Conservation (phyloP, 2,329 filamentous ascomycete species). For the Biscogniauxia marginata region DNA sequence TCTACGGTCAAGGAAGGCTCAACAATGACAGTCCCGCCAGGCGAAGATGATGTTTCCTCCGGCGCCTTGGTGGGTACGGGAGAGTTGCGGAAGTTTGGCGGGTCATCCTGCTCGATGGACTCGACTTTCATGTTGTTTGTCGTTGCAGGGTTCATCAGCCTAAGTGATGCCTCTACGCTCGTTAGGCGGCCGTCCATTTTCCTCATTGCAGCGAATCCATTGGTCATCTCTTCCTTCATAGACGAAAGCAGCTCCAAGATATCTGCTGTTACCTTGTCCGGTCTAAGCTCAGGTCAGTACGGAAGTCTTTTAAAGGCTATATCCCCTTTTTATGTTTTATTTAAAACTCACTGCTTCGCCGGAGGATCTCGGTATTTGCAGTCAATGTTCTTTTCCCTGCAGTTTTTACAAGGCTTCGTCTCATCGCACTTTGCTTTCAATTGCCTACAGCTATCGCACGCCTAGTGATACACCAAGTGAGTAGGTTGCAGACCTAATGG, state of each 20-base stretch:
- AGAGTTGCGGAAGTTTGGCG: conserved; percentile 24
- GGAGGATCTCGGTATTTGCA: conserved; percentile 91
- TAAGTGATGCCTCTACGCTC: conserved; percentile 37
- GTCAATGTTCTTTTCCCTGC: conserved; percentile 78
- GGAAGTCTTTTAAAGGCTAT: not conserved
- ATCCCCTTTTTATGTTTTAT: not conserved
- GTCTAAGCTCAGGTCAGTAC: conserved; percentile 35
- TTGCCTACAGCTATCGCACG: conserved; percentile 85
- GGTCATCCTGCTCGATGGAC: conserved; percentile 33
- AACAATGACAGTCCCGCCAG: conserved; percentile 26
- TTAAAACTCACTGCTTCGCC: conserved; percentile 74
- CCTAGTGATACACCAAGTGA: conserved; percentile 50
- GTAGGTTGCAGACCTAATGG: conserved; percentile 1
- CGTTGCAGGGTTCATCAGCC: conserved; percentile 26
- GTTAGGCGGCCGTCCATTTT: conserved; percentile 38
- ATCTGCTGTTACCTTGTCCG: conserved; percentile 60
- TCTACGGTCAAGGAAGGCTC: conserved; percentile 26
- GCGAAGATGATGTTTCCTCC: conserved; percentile 28
- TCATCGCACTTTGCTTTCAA: conserved; percentile 93
- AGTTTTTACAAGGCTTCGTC: conserved; percentile 78
- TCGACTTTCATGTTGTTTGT: conserved; percentile 32
- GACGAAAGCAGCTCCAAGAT: conserved; percentile 54
- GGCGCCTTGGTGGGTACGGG: conserved; percentile 19
- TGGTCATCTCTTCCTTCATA: conserved; percentile 37
- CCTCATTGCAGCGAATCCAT: conserved; percentile 31